Base-by-base conservation (phyloP, 768 basidiomycete species). In the Mycena capillaripes region DNA sequence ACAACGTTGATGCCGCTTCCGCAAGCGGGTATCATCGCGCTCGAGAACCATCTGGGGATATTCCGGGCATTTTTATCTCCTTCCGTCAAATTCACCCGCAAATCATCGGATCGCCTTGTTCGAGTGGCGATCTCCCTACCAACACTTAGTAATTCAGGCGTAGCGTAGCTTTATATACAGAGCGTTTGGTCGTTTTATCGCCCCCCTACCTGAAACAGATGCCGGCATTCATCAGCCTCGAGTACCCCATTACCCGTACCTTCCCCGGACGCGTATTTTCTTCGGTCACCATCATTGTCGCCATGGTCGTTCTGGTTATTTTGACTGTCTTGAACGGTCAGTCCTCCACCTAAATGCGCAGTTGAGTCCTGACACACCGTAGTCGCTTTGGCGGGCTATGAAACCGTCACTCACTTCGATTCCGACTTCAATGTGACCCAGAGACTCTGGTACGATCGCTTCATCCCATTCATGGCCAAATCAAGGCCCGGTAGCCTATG, bases 351-450 rank as follows among this genome's bases (percentile, higher is more conserved):
- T 16, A 21, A 23, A 11, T 21, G 46, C 23, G 14, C 19, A 16
- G 17, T 7, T 42, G n/a, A 38, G 23, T 50, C 25, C 19, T 46
- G 40, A 30, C 11, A 21, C n/a, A 12, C 32, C 11, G 23, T 48
- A 80, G 80, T 76, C 34, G 76, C 76, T 8, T 50, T 79, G 53
- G 76, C 74, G 48, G 79, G 79, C 19, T 80, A 81, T 25, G 79
- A 80, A 40, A 79, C 77, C 2, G 59, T 77, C 27, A 76, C 75
- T 32, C 70, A 61, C 17, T 79, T 81, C 66, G 52, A 75, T 30
- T 70, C 71, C 34, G 66, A 79, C 59, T 81, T 77, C 77, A 77
- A 79, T 48, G 74, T 72, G 9, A 79, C 77, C 0, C 76, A 79
- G 50, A 53, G 36, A 2, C 73, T 38, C 23, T 80, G 80, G 81